Base-by-base conservation (phyloP, 805 yeast species). In the Saturnispora besseyi region DNA sequence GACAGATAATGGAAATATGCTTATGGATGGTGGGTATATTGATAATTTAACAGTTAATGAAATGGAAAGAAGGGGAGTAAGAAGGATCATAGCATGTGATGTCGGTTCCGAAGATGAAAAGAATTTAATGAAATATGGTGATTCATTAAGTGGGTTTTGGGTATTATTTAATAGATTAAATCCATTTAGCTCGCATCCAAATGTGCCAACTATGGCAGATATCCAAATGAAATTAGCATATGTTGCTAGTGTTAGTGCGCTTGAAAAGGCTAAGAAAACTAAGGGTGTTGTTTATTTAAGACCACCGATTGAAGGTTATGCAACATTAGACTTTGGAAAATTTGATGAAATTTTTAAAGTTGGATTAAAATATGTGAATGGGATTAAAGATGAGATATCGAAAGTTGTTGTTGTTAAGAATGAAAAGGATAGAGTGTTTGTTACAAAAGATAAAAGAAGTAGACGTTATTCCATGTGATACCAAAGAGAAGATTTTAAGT, bases 21-120 rank as follows among this genome's bases (percentile, higher is more conserved):
- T 93, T 29, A 68, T 93, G 41, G 99, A 91, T 66, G 99, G 99
- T 41, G 99, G 99, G 0, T 91, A 93, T 63, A 82, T 93, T 49
- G 98, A 91, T 62, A 91, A 91, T 62, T 70, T 91, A 50, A 95
- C 99, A 0, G 98, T 91, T 2, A 74, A 75, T 55, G 97, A 91
- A 62, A 93, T 91, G 98, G 83, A 84, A 63, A 76, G 81, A 38
- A 74, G 86, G 52, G 98, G 98, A 2, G 96, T 96, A 2, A 81
- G 81, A 50, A 76, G 83, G 37, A 81, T 91, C 15, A 79, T 93
- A 61, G 98, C 99, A 0, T 90, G 89, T 13, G 99, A 91, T 66
- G 99, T 91, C 36, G 99, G 99, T 0, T 85, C 96, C 1, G 85
- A 82, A 4, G 98, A 93, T 62, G 98, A 90, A 59, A 75, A 91